phyloP scores from a whole-genome alignment of 176 grass and related monocot genomes.

The Dactylis glomerata region DNA sequence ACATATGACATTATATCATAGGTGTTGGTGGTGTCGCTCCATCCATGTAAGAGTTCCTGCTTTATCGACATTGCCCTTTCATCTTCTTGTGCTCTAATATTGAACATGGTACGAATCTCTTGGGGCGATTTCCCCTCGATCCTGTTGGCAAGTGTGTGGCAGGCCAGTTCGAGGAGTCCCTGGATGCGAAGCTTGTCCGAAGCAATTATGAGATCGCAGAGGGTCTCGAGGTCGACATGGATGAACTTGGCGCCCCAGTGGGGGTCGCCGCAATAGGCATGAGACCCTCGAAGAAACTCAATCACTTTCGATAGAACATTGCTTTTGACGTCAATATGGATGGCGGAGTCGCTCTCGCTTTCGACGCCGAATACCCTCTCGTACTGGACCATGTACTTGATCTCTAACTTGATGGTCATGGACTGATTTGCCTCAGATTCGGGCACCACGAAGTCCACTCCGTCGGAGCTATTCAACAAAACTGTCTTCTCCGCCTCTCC shows the following conservation, averaged over 20 bases:
- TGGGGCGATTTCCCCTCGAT: neutral
- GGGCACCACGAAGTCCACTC: neutral
- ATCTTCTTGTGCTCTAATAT: too few species aligned
- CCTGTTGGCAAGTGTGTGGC: neutral
- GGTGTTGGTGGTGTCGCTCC: too few species aligned
- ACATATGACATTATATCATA: too few species aligned
- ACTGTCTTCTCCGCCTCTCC: neutral
- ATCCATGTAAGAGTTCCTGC: too few species aligned
- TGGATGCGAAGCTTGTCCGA: neutral
- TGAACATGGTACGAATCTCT: neutral
- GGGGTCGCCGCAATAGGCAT: neutral
- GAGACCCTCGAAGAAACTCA: neutral
- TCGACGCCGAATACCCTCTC: neutral
- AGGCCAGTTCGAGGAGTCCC: neutral
- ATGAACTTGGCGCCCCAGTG: neutral
- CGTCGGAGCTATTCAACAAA: neutral
- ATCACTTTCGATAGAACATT: neutral
- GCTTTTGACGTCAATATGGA: slow-evolving; percentile 28
- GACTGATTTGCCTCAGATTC: neutral
- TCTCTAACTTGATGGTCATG: neutral
- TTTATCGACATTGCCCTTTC: too few species aligned
- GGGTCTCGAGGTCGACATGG: neutral
- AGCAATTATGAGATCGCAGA: neutral
- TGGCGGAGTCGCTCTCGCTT: neutral
- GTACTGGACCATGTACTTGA: neutral